Base-by-base conservation (phyloP, 306 rosid species). In the Abrus precatorius region DNA sequence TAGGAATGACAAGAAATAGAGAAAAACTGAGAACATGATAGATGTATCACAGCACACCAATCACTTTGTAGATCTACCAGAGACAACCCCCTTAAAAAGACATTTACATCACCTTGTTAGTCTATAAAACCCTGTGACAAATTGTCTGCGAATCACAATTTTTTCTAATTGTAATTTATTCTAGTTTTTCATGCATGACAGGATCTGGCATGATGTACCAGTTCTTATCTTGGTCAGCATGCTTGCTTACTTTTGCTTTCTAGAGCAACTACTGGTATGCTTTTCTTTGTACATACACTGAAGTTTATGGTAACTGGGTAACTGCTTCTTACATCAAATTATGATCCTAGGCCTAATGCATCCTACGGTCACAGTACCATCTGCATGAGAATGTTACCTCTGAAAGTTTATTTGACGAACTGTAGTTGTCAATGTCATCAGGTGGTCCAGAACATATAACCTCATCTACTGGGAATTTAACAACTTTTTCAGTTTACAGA, bases 221-320 rank as follows among this genome's bases (percentile, higher is more conserved):
- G 90, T 91, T 43, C 97, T 94, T 59, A 85, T 89, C 84, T 82
- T 94, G 84, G 85, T 94, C 88, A 91, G 98, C 96, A 94, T 89
- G 90, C 97, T 94, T 64, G 91, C 97, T 9, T 94, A 94, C 86
- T 94, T 94, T 88, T 92, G 98, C 89, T 94, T 94, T 82, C 70
- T 92, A 74, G 98, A 94, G 90, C 96, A 94, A 79, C 95, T 94
- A 80, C 85, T 94, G 97, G 98, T 94, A 90, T 71, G 86, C 48
- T 54, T 68, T 86, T 65, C 50, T 68, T 65, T 65, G 49, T 53
- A 48, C 55, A 50, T 36, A 29, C 27, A 14, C 34, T 62, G 72
- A 56, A 47, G 33, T 78, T 65, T 72, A 47, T 55, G 76, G 20
- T 45, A 48, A 47, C 72, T 73, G 47, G 60, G 38, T 67, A 44